These are phyloP conservation scores for Dalbergia cochinchinensis DNA, from an alignment of 306 rosid genomes.

Conservation along the genomic window DNA sequence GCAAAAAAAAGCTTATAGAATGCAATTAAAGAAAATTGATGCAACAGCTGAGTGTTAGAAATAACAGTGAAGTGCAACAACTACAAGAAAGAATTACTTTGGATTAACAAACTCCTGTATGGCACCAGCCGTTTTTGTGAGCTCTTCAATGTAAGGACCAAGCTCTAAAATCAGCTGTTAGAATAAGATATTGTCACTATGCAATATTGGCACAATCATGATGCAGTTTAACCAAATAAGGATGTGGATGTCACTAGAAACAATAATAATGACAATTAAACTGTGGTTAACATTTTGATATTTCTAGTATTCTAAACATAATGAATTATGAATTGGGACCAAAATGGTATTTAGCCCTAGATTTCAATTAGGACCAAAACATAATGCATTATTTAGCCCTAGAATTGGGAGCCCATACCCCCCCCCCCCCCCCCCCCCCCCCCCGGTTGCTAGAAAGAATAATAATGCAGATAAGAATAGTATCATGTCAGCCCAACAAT, in stretches of 20 bases:
- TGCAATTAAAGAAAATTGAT: slow-evolving; percentile 30
- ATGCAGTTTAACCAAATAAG: slow-evolving; percentile 37
- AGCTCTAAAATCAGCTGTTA: slow-evolving; percentile 93
- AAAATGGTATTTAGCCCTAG: too few relatives aligned
- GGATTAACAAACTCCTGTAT: slow-evolving; percentile 96
- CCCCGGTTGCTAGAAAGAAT: slow-evolving; percentile 4
- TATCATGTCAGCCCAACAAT: slow-evolving; percentile 11
- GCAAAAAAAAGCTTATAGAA: slow-evolving; percentile 1
- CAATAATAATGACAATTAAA: slow-evolving; percentile 12
- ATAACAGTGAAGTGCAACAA: slow-evolving; percentile 22
- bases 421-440: slow-evolving; percentile 28
- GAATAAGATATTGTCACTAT: slow-evolving; percentile 37
- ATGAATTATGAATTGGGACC: slow-evolving; percentile 24
- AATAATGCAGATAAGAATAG: slow-evolving; percentile 30
- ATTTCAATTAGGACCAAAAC: too few relatives aligned
- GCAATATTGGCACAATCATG: slow-evolving; percentile 34
- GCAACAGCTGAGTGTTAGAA: slow-evolving; percentile 22
- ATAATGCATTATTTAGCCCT: too few relatives aligned
- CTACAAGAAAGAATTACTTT: slow-evolving; percentile 66
- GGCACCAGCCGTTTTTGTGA: slow-evolving; percentile 85
- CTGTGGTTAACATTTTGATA: slow-evolving; percentile 13
- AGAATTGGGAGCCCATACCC: slow-evolving; percentile 20
- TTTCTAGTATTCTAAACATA: slow-evolving; percentile 28
- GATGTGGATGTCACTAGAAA: neutral
- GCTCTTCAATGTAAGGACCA: slow-evolving; percentile 89